Evolutionary conservation across 768 basidiomycete genomes (phyloP).

Genomic region (Vishniacozyma victoriae): DNA sequence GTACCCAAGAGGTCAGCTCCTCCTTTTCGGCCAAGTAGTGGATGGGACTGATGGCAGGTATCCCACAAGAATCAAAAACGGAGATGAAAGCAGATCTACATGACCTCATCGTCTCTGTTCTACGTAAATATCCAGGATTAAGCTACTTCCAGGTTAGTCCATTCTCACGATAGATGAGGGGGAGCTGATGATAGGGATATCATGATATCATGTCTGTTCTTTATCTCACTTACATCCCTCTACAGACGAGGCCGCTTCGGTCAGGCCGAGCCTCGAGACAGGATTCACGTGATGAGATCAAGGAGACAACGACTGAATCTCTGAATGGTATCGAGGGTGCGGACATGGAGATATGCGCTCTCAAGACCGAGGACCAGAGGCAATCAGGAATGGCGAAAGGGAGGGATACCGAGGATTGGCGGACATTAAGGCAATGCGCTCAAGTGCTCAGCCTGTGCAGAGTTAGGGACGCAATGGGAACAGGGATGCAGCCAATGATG

Average conservation of each 20-base stretch:
- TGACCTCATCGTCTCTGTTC: slow-evolving; percentile 65
- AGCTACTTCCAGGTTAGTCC: slow-evolving; percentile 71
- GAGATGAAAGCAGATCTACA: slow-evolving; percentile 62
- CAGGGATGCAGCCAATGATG: slow-evolving; percentile 73
- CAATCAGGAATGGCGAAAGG: background rate
- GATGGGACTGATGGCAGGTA: slow-evolving; percentile 23
- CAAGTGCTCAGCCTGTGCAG: slow-evolving; percentile 73
- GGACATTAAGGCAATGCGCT: slow-evolving; percentile 27
- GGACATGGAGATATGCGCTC: background rate
- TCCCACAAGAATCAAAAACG: slow-evolving; percentile 46
- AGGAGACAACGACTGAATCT: too few species aligned
- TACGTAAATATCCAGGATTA: slow-evolving; percentile 65
- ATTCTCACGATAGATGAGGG: background rate
- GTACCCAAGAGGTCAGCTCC: slow-evolving; percentile 72
- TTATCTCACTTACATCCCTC: slow-evolving; percentile 43
- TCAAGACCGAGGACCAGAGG: background rate
- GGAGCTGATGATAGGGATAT: slow-evolving; percentile 59
- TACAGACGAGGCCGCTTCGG: slow-evolving; percentile 5
- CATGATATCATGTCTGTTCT: slow-evolving; percentile 87
- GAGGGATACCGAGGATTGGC: slow-evolving; percentile 28
- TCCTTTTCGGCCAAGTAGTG: background rate
- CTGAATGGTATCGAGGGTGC: too few species aligned
- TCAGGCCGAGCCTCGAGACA: slow-evolving; percentile 1
- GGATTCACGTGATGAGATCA: background rate
- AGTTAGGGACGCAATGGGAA: slow-evolving; percentile 82